Conservation (phyloP, 495 filamentous ascomycete species). For the Schizothecium vesticola region DNA sequence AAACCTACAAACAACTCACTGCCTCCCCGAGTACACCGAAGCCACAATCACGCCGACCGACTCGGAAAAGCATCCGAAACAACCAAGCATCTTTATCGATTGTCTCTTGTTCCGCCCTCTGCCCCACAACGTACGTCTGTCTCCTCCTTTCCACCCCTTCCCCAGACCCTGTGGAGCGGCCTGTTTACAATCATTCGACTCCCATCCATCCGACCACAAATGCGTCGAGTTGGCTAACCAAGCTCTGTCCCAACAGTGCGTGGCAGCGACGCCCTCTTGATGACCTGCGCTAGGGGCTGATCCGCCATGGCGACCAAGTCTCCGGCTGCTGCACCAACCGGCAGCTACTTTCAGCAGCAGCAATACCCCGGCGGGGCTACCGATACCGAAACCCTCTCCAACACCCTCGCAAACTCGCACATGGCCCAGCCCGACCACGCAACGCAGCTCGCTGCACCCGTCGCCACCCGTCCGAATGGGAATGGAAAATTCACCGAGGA, state of each 20-base stretch:
- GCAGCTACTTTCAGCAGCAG: constrained; percentile 23
- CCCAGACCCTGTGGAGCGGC: not conserved
- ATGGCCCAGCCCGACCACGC: constrained; percentile 28
- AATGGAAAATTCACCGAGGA: constrained; percentile 61
- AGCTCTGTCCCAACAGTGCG: not conserved
- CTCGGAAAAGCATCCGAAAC: not conserved
- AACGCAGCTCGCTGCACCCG: constrained; percentile 18
- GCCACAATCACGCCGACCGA: not conserved
- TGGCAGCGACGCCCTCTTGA: not conserved
- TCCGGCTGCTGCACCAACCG: constrained; percentile 10
- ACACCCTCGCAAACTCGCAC: constrained; percentile 39
- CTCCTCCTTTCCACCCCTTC: not conserved
- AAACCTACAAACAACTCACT: not conserved
- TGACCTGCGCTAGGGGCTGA: constrained; percentile 6
- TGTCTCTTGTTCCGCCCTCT: not conserved
- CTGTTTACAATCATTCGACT: not conserved
- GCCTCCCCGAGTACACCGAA: not conserved
- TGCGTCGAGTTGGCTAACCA: not conserved
- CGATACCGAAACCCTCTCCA: constrained; percentile 37
- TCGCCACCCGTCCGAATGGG: constrained; percentile 25
- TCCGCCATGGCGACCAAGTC: constrained; percentile 24
- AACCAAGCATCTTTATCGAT: not conserved
- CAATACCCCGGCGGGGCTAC: constrained; percentile 15
- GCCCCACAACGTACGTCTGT: not conserved
- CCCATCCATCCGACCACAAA: not conserved